Evolutionary conservation across 2,329 filamentous ascomycete genomes (phyloP).

Genomic region (Albifimbria verrucaria): DNA sequence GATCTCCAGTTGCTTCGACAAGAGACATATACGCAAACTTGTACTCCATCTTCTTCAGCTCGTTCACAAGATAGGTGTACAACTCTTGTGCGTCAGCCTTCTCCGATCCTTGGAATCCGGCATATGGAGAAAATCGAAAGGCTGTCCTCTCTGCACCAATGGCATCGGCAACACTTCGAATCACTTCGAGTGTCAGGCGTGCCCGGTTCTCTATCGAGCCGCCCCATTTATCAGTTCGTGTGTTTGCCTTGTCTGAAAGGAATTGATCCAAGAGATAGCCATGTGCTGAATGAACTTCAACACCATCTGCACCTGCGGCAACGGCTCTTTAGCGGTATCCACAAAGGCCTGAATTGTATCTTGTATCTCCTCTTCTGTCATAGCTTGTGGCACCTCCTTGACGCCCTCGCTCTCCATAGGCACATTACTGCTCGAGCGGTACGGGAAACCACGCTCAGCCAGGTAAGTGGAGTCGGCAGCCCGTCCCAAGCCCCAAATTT

Average conservation of each 20-base stretch:
- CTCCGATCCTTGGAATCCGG: slow-evolving; percentile 23
- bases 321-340: slow-evolving; percentile 50
- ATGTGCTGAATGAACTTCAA: slow-evolving; percentile 56
- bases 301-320: slow-evolving; percentile 64
- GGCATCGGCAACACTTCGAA: slow-evolving; percentile 30
- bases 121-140: slow-evolving; percentile 52
- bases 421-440: slow-evolving; percentile 5
- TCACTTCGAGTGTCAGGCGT: slow-evolving; percentile 44
- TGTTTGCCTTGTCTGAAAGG: slow-evolving; percentile 44
- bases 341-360: slow-evolving; percentile 57
- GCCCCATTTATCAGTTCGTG: slow-evolving; percentile 49
- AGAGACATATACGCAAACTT: slow-evolving; percentile 31
- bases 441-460: neutral
- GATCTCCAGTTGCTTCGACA: slow-evolving; percentile 31
- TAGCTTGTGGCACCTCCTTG: slow-evolving; percentile 49
- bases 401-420: slow-evolving; percentile 44
- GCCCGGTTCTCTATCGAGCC: slow-evolving; percentile 48
- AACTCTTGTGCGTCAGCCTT: slow-evolving; percentile 25
- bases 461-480: slow-evolving; percentile 26
- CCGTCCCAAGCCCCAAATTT: slow-evolving; percentile 62
- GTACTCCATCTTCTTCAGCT: slow-evolving; percentile 21
- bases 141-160: slow-evolving; percentile 45
- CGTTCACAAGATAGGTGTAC: slow-evolving; percentile 20
- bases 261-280: slow-evolving; percentile 61
- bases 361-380: slow-evolving; percentile 64